phyloP scores from a whole-genome alignment of 257 asterid genomes.

The Nicotiana otophora region DNA sequence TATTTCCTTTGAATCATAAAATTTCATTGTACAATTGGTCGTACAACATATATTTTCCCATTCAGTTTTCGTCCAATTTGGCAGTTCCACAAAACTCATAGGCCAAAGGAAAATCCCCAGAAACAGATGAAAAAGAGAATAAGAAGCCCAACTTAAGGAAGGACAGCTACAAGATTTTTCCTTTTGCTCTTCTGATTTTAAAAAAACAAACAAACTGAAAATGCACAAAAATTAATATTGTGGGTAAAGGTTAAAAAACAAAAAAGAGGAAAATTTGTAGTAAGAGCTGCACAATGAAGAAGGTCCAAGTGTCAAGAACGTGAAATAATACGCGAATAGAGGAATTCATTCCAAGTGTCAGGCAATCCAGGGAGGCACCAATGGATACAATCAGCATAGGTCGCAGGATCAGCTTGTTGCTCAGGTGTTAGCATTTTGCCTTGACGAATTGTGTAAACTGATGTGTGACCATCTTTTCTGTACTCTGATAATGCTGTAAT shows the following conservation, averaged over 20 bases:
- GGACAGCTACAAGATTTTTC: background rate
- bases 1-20: background rate
- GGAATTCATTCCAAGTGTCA: slow-evolving; percentile 65
- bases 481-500: slow-evolving; percentile 56
- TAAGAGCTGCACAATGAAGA: background rate
- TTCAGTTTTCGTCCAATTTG: background rate
- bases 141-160: background rate
- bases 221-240: background rate
- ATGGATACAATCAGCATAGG: slow-evolving; percentile 67
- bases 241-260: background rate
- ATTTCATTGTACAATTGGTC: background rate
- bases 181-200: background rate
- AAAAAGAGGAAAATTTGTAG: background rate
- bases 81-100: background rate
- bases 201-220: too few species aligned
- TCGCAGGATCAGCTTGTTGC: slow-evolving; percentile 58
- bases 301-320: slow-evolving; percentile 21
- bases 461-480: slow-evolving; percentile 72
- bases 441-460: slow-evolving; percentile 58
- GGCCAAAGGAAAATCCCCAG: background rate
- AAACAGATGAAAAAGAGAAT: background rate
- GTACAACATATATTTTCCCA: background rate
- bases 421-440: slow-evolving; percentile 56
- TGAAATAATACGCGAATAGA: slow-evolving; percentile 29
- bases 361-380: slow-evolving; percentile 86